Evolutionary conservation across 345 rosid genomes (phyloP).

Genomic region (Theobroma cacao): DNA sequence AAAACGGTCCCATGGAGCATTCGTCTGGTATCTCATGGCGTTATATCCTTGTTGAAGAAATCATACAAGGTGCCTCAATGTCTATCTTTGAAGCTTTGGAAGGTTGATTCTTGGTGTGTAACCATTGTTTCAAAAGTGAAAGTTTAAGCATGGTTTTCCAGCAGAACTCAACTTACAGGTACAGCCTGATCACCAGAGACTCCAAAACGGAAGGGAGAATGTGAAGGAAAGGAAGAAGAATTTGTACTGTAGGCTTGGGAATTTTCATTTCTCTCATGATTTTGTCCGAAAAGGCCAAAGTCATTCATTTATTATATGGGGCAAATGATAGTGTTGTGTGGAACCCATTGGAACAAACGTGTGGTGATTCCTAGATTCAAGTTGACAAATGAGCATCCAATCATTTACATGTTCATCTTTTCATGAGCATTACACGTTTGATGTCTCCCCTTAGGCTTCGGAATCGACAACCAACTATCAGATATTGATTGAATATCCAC

Average conservation of each 20-base stretch:
- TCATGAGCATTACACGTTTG: conserved; percentile 29
- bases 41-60: background rate
- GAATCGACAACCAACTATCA: background rate
- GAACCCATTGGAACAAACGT: conserved; percentile 9
- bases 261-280: background rate
- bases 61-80: no score
- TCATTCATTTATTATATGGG: background rate
- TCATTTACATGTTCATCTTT: conserved; percentile 37
- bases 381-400: conserved; percentile 36
- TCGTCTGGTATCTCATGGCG: no score
- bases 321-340: background rate
- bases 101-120: no score
- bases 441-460: conserved; percentile 20
- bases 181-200: background rate
- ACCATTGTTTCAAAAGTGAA: no score
- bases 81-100: no score
- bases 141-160: no score
- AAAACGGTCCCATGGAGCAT: background rate
- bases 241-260: background rate
- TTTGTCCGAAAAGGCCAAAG: conserved; percentile 7
- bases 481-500: background rate
- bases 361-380: conserved; percentile 29
- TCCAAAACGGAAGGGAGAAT: background rate
- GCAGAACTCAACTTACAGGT: no score
- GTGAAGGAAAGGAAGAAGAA: background rate